Base-by-base conservation (phyloP, 495 filamentous ascomycete species). In the Diplogelasinospora grovesii region DNA sequence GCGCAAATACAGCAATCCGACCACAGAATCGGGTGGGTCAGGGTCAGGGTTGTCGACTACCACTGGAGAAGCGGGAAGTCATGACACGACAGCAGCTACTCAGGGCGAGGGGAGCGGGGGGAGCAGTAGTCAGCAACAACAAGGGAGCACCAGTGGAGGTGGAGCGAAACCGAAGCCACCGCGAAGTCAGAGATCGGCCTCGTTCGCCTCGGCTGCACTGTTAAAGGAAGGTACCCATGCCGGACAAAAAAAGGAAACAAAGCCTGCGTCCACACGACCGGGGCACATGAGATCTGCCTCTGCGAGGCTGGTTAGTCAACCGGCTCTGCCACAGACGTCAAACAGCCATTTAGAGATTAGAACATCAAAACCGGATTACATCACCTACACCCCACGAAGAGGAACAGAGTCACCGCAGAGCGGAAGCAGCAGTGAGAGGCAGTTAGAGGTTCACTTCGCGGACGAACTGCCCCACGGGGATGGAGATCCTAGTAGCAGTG, bases 251-350 rank as follows among this genome's bases (percentile, higher is more conserved):
- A 25, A 7, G 45, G 31, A 20, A 43, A 30, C 45, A 43, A 15
- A 53, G 48, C 10, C 44, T 11, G 31, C 39, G 6, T 39, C 42
- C 23, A 38, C 25, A 22, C 7, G 24, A 26, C 27, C 35, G 41
- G 7, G 22, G 18, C 8, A 49, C n/a, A n/a, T n/a, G 22, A 32
- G 41, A 16, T 59, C 64, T 7, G 41, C 58, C 14, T 56, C 56
- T 4, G 56, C 53, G n/a, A n/a, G n/a, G 11, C 52, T 73, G 19
- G 50, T 66, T 22, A 64, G 71, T 48, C 60, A 69, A 20, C 67
- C 67, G 1, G 68, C 67, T n/a, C 50, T 56, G n/a, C 69, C 70
- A 10, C 61, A 70, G 40, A 71, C 67, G 1, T 70, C 64, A 4
- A 51, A 31, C 13, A 65, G 50, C 24, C 54, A 66, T 18, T 49